Percentiles rank a stretch among this genome's conserved stretches.
Evolutionary conservation across 441 rosid species (phyloP).

Genomic region (Mallotus japonicus): DNA sequence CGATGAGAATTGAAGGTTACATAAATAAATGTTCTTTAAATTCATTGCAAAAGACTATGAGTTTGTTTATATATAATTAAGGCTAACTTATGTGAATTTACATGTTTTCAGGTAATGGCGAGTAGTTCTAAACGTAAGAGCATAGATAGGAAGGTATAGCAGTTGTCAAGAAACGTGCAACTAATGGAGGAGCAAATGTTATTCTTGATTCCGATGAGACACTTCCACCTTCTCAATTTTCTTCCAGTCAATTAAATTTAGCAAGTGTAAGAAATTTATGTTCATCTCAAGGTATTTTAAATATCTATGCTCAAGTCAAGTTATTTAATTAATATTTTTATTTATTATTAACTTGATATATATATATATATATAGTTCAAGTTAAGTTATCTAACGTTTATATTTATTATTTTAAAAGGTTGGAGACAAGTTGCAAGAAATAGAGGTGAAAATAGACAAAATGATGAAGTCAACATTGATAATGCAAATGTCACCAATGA

Average conservation of each 20-base stretch:
- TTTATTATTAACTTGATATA: no score
- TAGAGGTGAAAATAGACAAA: no score
- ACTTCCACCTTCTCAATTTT: not conserved
- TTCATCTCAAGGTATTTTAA: no score
- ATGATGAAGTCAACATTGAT: no score
- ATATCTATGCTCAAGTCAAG: no score
- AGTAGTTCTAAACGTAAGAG: not conserved
- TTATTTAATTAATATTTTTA: no score
- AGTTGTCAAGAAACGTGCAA: not conserved
- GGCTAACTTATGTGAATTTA: no score
- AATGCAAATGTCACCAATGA: no score
- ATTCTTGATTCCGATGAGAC: not conserved
- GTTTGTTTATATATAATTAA: not conserved
- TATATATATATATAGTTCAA: no score
- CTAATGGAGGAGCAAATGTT: not conserved
- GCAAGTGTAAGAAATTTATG: not conserved
- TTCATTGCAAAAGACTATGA: no score
- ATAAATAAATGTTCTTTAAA: no score
- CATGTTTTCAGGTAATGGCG: not conserved
- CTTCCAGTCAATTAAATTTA: not conserved
- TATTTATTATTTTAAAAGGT: not conserved
- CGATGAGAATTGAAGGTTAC: not conserved
- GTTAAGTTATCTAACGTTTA: no score
- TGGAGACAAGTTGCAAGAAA: not conserved
- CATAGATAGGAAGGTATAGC: not conserved